Evolutionary conservation across 202 grass and related monocot genomes (phyloP).

Genomic region (Schoenoplectus tabernaemontani): DNA sequence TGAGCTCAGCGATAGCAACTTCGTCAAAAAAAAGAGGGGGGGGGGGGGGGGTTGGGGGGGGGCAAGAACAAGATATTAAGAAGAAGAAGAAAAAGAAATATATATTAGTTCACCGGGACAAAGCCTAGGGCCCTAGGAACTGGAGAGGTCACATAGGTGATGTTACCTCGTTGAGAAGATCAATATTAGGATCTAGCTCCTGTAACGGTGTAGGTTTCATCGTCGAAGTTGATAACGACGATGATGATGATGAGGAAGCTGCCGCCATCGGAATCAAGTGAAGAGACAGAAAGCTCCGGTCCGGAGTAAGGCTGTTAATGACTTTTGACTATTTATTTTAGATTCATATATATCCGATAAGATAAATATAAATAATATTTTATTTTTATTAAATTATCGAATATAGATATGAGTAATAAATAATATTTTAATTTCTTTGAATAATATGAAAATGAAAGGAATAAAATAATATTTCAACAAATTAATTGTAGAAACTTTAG

Average conservation of each 20-base stretch:
- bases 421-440: too few species aligned
- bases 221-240: background rate
- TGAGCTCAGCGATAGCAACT: conserved; percentile 65
- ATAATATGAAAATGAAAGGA: too few species aligned
- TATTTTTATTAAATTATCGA: too few species aligned
- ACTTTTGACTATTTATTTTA: too few species aligned
- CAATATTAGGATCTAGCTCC: conserved; percentile 29
- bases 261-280: conserved; percentile 1
- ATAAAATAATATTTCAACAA: too few species aligned
- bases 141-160: background rate
- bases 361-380: too few species aligned
- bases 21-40: conserved; percentile 18
- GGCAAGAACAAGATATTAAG: background rate
- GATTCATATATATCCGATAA: too few species aligned
- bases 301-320: too few species aligned
- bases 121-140: too few species aligned
- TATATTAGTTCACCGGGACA: background rate
- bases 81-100: background rate
- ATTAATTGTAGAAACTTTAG: too few species aligned
- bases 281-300: background rate
- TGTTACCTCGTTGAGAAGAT: conserved; percentile 49
- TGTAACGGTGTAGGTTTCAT: background rate
- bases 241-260: background rate
- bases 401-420: too few species aligned
- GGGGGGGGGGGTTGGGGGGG: too few species aligned